These are phyloP conservation scores for Ustilago esculenta DNA, from an alignment of 1,284 basidiomycete genomes.

Conservation along the genomic window DNA sequence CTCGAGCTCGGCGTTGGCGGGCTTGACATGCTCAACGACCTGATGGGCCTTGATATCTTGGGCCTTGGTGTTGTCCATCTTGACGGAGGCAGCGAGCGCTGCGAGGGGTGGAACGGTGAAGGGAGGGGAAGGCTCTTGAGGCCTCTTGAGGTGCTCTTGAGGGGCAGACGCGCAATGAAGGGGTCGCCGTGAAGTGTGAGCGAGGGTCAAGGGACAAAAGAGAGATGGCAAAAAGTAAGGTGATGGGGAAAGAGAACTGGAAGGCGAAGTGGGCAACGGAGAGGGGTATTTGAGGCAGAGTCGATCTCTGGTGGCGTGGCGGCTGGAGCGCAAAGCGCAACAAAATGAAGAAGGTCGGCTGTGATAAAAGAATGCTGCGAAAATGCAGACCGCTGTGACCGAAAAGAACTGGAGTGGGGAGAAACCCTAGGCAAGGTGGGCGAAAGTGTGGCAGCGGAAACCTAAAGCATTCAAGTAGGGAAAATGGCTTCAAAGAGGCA, in stretches of 20 bases:
- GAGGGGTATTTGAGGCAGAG: constrained; percentile 26
- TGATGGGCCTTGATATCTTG: constrained; percentile 28
- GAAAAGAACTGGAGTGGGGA: constrained; percentile 15
- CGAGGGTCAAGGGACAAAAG: neutral
- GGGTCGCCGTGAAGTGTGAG: constrained; percentile 1
- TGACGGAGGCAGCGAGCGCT: constrained; percentile 3
- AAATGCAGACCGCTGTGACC: constrained; percentile 1
- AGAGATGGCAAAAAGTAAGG: neutral
- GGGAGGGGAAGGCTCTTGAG: neutral
- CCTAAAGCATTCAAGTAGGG: constrained; percentile 15
- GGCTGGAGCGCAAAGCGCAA: too few relatives aligned
- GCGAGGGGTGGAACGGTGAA: neutral
- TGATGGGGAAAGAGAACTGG: neutral
- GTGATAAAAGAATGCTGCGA: neutral
- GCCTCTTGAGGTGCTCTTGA: constrained; percentile 4
- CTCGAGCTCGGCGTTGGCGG: constrained; percentile 24
- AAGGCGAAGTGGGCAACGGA: neutral
- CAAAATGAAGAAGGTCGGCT: too few relatives aligned
- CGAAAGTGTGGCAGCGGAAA: constrained; percentile 26
- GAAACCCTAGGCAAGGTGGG: constrained; percentile 7
- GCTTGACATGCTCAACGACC: constrained; percentile 21
- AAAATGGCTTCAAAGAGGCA: neutral
- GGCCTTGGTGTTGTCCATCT: constrained; percentile 30
- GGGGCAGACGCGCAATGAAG: neutral
- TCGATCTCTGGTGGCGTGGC: too few relatives aligned